Evolutionary conservation across 2,329 filamentous ascomycete species (phyloP).

Genomic region (Fusarium anthophilum): DNA sequence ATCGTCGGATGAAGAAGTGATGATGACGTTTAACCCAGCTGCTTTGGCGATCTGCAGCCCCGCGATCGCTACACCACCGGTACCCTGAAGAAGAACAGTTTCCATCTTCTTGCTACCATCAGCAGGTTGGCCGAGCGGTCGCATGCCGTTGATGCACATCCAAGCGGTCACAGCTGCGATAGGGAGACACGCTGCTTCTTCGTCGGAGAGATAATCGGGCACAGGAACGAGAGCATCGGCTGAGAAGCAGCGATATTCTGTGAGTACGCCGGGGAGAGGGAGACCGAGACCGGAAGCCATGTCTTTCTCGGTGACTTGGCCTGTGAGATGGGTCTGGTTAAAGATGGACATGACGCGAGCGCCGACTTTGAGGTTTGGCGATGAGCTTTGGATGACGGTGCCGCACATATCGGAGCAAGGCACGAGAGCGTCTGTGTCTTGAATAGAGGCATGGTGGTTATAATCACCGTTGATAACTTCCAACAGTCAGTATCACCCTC

Average conservation of each 20-base stretch:
- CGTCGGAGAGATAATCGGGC: conserved; percentile 65
- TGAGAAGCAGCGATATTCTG: conserved; percentile 68
- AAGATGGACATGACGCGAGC: conserved; percentile 76
- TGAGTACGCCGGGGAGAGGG: conserved; percentile 66
- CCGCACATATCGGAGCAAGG: conserved; percentile 79
- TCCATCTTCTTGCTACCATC: conserved; percentile 33
- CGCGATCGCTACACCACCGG: conserved; percentile 61
- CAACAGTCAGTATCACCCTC: not conserved
- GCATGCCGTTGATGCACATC: conserved; percentile 71
- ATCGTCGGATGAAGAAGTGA: conserved; percentile 64
- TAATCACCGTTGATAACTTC: conserved; percentile 73
- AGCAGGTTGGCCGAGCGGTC: conserved; percentile 59
- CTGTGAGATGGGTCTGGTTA: conserved; percentile 64
- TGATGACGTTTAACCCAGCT: conserved; percentile 59
- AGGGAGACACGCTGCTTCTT: conserved; percentile 68
- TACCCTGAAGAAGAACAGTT: conserved; percentile 63
- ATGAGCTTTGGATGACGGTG: conserved; percentile 58
- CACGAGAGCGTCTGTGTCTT: conserved; percentile 57
- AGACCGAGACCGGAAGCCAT: conserved; percentile 68
- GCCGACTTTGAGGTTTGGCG: conserved; percentile 59
- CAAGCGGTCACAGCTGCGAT: conserved; percentile 71
- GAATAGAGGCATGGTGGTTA: conserved; percentile 68
- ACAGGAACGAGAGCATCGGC: conserved; percentile 63
- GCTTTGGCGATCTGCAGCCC: conserved; percentile 65
- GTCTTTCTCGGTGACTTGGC: conserved; percentile 66